A percentile compares a stretch with the other conserved stretches of the same genome.
These are phyloP conservation scores for Plasmodium cynomolgi DNA, from an alignment of 169 alveolate genomes.

Conservation along the genomic window DNA sequence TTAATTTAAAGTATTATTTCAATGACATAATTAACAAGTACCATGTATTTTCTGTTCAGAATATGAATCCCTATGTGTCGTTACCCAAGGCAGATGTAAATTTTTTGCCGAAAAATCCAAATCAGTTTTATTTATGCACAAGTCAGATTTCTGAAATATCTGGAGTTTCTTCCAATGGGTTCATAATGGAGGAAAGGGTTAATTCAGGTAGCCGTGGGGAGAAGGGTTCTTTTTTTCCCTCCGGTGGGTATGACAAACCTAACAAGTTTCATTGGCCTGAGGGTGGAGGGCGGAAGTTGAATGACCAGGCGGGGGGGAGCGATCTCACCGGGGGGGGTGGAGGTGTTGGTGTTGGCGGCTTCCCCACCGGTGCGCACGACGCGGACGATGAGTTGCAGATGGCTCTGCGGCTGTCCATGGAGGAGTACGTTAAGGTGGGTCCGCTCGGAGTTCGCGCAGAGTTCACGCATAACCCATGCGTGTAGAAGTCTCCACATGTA, in stretches of 20 bases:
- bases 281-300: constrained; percentile 62
- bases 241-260: constrained; percentile 1
- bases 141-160: constrained; percentile 50
- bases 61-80: constrained; percentile 61
- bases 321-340: neutral
- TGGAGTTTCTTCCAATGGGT: constrained; percentile 23
- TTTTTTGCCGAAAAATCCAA: constrained; percentile 52
- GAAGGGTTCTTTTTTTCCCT: constrained; percentile 1
- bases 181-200: constrained; percentile 42
- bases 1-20: constrained; percentile 53
- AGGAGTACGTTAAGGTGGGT: constrained; percentile 62
- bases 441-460: neutral
- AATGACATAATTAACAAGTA: constrained; percentile 62
- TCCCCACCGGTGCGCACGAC: neutral
- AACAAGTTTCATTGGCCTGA: constrained; percentile 67
- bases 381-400: constrained; percentile 68
- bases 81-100: constrained; percentile 69
- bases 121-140: constrained; percentile 63
- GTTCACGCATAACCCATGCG: neutral
- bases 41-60: constrained; percentile 72
- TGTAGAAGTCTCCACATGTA: neutral
- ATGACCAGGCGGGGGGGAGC: constrained; percentile 22
- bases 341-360: neutral
- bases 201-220: neutral
- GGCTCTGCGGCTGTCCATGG: constrained; percentile 56